These are phyloP conservation scores for Fomitopsis serialis DNA, from an alignment of 768 basidiomycete genomes.

Conservation along the genomic window DNA sequence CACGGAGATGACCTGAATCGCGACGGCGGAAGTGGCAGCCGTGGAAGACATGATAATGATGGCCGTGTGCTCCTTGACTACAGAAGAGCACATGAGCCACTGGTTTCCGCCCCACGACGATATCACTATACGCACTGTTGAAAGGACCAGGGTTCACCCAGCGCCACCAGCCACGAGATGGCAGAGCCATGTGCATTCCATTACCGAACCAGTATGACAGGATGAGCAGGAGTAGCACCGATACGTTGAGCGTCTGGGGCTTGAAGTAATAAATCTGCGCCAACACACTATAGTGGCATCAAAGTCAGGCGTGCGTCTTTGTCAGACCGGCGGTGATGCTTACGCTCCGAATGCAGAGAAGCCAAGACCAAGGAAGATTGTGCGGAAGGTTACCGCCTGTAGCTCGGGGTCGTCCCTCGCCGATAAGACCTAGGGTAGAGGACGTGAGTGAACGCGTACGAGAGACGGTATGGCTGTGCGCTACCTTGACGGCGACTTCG, in stretches of 20 bases:
- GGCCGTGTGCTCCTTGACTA: conserved; percentile 31
- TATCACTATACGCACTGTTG: conserved; percentile 24
- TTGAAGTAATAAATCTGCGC: conserved; percentile 33
- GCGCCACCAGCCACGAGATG: conserved; percentile 23
- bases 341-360: conserved; percentile 49
- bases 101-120: no score
- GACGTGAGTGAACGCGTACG: neutral
- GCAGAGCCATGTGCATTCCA: conserved; percentile 30
- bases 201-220: conserved; percentile 48
- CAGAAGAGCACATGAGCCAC: neutral
- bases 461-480: conserved; percentile 2
- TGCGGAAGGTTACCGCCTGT: conserved; percentile 48
- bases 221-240: conserved; percentile 44
- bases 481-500: conserved; percentile 37
- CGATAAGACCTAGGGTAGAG: conserved; percentile 25
- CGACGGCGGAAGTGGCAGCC: conserved; percentile 25
- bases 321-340: conserved; percentile 19
- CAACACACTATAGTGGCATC: conserved; percentile 16
- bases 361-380: conserved; percentile 52
- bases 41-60: conserved; percentile 31
- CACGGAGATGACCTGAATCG: conserved; percentile 28
- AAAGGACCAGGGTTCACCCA: conserved; percentile 34
- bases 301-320: neutral
- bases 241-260: conserved; percentile 44
- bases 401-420: conserved; percentile 32